phyloP scores from a whole-genome alignment of 139 green algal genomes.

The Chlorella sp. region DNA sequence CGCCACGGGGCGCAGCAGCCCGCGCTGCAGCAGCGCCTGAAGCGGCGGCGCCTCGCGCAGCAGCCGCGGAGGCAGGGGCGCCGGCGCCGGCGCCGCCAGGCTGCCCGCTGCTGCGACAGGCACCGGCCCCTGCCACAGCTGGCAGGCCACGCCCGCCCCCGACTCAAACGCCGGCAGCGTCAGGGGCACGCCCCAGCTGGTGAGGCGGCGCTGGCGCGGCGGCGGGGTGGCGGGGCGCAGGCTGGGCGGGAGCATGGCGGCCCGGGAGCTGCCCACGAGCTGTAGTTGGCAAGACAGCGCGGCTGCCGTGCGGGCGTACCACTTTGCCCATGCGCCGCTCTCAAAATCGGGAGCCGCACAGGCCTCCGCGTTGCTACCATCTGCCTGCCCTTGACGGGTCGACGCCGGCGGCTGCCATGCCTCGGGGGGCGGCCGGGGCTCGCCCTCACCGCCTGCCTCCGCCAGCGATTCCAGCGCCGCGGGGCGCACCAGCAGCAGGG shows the following conservation, averaged over 20 bases:
- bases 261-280: background rate
- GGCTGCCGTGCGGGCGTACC: background rate
- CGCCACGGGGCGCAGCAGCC: conserved; percentile 36
- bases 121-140: background rate
- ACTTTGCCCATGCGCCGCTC: background rate
- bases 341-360: conserved; percentile 3
- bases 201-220: background rate
- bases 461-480: background rate
- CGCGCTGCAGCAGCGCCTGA: conserved; percentile 19
- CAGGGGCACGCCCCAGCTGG: conserved; percentile 14
- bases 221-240: background rate
- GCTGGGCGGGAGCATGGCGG: background rate
- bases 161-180: conserved; percentile 1
- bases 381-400: background rate
- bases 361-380: too few relatives aligned
- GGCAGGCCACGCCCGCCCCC: too few relatives aligned
- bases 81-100: background rate
- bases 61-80: background rate
- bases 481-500: conserved; percentile 11
- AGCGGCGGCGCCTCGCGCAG: conserved; percentile 10
- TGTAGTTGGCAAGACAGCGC: conserved; percentile 6
- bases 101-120: background rate
- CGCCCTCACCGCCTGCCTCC: background rate
- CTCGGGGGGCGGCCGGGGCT: too few relatives aligned
- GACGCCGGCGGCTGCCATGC: background rate